Evolutionary conservation across 176 grass and related monocot genomes (phyloP), one percentile per base, ranked within the genome.

Genomic region (Chrysopogon serrulatus): DNA sequence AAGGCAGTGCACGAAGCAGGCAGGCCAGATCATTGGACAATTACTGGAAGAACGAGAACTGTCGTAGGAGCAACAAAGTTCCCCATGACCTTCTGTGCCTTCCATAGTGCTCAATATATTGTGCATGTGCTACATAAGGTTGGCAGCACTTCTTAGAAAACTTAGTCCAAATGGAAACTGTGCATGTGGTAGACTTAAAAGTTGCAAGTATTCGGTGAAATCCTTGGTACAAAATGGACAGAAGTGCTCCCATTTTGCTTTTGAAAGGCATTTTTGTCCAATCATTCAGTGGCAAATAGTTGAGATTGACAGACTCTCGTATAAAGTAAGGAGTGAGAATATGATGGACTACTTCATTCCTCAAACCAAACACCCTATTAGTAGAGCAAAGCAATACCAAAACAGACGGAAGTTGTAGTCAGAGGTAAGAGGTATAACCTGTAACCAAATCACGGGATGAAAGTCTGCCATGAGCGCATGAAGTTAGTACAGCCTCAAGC

Each of bases 361-460:
- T 49, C 17, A 49, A 49, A 48, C 45, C 47, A 19, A 49, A 49
- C 16, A 49, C 47, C 47, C 47, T 49, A 49, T 30, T 53, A 44
- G 33, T 70, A 62, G 14, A 73, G 13, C 74, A 76, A 23, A 73
- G 13, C 74, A 76, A 23, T 24, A 24, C 21, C 6, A 2, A 13
- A 13, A 26, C 13, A 74, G 77, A 77, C 34, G 15, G 37, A 68
- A 33, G 19, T 53, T 31, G n/a, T n/a, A n/a, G n/a, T n/a, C n/a
- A n/a, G n/a, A n/a, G 60, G 64, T 34, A 6, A 45, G 69, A 54
- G 47, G 18, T 84, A 69, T 56, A 45, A 96, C 86, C 91, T 89
- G 94, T 96, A 37, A 85, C 73, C 81, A 96, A 91, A 47, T 96
- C 94, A 39, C 94, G 88, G 49, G 91, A 93, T 19, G 94, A 91